phyloP scores from a whole-genome alignment of 257 asterid genomes.

The Nicotiana knightiana region DNA sequence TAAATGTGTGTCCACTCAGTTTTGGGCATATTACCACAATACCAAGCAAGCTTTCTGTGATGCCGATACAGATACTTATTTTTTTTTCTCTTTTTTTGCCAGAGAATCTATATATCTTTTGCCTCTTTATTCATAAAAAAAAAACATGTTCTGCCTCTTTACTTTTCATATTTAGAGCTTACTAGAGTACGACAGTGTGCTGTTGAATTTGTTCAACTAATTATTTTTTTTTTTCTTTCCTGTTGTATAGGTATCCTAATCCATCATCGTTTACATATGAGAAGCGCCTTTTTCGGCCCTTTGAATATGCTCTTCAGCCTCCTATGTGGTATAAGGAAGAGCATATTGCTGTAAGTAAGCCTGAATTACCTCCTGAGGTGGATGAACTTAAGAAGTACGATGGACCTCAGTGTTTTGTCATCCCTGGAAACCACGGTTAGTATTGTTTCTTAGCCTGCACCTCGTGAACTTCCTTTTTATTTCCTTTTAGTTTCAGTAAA shows the following conservation, averaged over 20 bases:
- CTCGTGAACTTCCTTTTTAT: not conserved
- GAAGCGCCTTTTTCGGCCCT: constrained; percentile 87
- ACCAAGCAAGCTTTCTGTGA: not conserved
- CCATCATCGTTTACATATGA: constrained; percentile 93
- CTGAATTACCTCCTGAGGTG: constrained; percentile 74
- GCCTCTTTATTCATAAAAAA: not conserved
- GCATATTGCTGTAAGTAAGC: constrained; percentile 85
- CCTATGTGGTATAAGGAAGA: constrained; percentile 84
- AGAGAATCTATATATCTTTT: not conserved
- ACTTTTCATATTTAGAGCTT: not conserved
- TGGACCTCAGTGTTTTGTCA: constrained; percentile 93
- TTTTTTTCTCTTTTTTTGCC: not conserved
- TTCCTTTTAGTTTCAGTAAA: not conserved
- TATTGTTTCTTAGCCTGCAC: constrained; percentile 10
- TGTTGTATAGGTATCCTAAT: constrained; percentile 71
- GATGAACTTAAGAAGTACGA: constrained; percentile 60
- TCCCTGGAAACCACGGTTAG: constrained; percentile 98
- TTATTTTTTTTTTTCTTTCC: constrained; percentile 8
- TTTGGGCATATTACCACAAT: not conserved
- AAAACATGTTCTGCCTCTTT: not conserved
- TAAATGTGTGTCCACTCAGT: not conserved
- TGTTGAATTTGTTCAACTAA: constrained; percentile 3
- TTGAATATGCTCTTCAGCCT: constrained; percentile 97
- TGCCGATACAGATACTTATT: not conserved
- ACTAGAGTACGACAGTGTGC: not conserved